A percentile compares a stretch with the other conserved stretches of the same genome.
Evolutionary conservation across 2,329 filamentous ascomycete species (phyloP).

Genomic region (Penicillium sp.): DNA sequence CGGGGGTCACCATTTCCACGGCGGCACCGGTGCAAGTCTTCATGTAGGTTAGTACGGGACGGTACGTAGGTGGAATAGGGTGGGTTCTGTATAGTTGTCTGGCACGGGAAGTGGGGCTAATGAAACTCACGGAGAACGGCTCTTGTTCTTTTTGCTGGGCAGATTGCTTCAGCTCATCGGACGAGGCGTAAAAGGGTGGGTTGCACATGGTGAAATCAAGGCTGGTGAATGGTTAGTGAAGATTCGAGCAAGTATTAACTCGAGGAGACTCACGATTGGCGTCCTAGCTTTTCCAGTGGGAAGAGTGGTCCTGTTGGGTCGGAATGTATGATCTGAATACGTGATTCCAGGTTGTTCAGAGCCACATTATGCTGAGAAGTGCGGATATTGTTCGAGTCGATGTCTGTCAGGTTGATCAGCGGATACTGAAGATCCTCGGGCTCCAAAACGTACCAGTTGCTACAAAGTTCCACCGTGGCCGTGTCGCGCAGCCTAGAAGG

Average conservation of each 20-base stretch:
- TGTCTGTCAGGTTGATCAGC: slow-evolving; percentile 51
- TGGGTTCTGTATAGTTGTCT: background rate
- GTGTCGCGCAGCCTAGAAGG: slow-evolving; percentile 69
- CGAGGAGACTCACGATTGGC: slow-evolving; percentile 23
- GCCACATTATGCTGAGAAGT: slow-evolving; percentile 67
- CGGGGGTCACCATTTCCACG: slow-evolving; percentile 79
- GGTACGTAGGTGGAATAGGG: background rate
- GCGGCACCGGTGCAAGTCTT: slow-evolving; percentile 67
- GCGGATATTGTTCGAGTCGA: slow-evolving; percentile 67
- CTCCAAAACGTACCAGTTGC: slow-evolving; percentile 54
- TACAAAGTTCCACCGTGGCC: slow-evolving; percentile 68
- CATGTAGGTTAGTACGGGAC: background rate
- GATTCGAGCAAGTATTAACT: background rate
- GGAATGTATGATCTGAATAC: slow-evolving; percentile 64
- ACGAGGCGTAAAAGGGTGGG: slow-evolving; percentile 85
- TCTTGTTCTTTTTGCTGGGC: slow-evolving; percentile 64
- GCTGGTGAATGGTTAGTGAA: slow-evolving; percentile 26
- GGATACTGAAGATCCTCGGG: background rate
- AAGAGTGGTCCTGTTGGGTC: slow-evolving; percentile 57
- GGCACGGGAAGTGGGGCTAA: background rate
- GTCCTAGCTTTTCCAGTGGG: slow-evolving; percentile 51
- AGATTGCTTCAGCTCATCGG: slow-evolving; percentile 64
- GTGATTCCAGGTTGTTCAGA: slow-evolving; percentile 61
- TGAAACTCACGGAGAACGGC: slow-evolving; percentile 62
- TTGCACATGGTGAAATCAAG: slow-evolving; percentile 91